Conservation (phyloP, 257 asterid genomes). For the Solanum pennellii region DNA sequence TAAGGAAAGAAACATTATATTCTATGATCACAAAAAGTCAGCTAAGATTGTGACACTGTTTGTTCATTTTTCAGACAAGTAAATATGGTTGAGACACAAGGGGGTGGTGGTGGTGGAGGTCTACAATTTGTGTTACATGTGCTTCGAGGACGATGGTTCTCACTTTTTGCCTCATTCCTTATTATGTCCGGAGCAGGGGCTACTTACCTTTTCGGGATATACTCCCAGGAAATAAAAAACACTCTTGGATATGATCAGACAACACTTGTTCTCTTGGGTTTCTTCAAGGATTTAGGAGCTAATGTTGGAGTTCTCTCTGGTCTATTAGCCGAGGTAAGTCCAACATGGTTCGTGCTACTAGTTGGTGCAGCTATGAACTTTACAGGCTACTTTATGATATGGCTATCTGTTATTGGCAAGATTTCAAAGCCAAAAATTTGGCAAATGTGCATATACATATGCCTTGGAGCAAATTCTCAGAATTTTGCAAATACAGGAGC, state of each 20-base stretch:
- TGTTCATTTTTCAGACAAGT: not conserved
- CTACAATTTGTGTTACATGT: constrained; percentile 3
- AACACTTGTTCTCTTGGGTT: constrained; percentile 16
- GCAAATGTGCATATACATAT: constrained; percentile 27
- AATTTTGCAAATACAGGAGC: constrained; percentile 27
- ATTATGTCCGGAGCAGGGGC: constrained; percentile 28
- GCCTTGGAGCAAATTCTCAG: constrained; percentile 29
- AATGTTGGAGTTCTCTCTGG: constrained; percentile 26
- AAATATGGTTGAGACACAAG: not conserved
- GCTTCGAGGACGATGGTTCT: constrained; percentile 22
- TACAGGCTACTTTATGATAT: constrained; percentile 24
- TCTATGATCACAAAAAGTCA: not conserved
- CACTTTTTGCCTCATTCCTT: constrained; percentile 20
- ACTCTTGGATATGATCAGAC: constrained; percentile 24
- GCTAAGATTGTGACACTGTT: not conserved
- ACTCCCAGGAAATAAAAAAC: constrained; percentile 18
- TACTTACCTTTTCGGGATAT: constrained; percentile 24
- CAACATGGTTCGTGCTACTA: constrained; percentile 21
- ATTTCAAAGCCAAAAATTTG: constrained; percentile 11
- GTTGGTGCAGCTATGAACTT: constrained; percentile 19
- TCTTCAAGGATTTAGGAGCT: constrained; percentile 22
- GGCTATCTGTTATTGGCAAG: constrained; percentile 18
- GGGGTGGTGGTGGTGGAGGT: not conserved
- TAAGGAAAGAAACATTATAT: not conserved
- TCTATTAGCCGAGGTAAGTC: constrained; percentile 20